Conservation (phyloP, 2,329 filamentous ascomycete species). For the Scedosporium boydii region DNA sequence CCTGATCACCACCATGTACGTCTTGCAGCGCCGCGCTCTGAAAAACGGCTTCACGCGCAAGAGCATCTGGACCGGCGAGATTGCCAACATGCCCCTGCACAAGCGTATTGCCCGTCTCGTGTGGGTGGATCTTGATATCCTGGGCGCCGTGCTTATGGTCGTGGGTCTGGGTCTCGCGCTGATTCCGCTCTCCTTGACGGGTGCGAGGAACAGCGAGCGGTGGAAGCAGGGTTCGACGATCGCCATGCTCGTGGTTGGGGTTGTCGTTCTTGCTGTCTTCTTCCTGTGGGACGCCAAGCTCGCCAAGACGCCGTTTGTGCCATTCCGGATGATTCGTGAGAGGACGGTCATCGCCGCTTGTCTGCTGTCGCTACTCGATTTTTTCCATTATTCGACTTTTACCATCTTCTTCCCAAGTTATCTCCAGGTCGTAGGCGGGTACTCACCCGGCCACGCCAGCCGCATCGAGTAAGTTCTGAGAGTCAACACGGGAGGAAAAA, state of each 20-base stretch:
- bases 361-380: conserved; percentile 24
- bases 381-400: conserved; percentile 27
- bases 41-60: conserved; percentile 10
- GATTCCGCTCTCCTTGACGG: conserved; percentile 27
- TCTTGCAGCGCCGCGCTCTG: conserved; percentile 20
- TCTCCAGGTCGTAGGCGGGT: conserved; percentile 26
- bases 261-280: conserved; percentile 16
- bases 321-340: conserved; percentile 25
- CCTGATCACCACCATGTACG: conserved; percentile 20
- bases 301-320: conserved; percentile 26
- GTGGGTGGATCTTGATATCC: conserved; percentile 23
- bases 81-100: conserved; percentile 9
- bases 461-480: conserved; percentile 22
- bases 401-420: conserved; percentile 30
- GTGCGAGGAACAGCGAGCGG: conserved; percentile 19
- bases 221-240: conserved; percentile 24
- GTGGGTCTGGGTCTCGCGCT: conserved; percentile 23
- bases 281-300: conserved; percentile 26
- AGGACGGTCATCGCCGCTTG: conserved; percentile 29
- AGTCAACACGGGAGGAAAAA: no score
- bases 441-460: conserved; percentile 23
- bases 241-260: conserved; percentile 24
- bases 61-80: conserved; percentile 1
- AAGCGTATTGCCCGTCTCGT: conserved; percentile 14
- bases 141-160: conserved; percentile 22